These are phyloP conservation scores for Sphaerobolus stellatus DNA, from an alignment of 1,284 basidiomycete species.

Conservation along the genomic window DNA sequence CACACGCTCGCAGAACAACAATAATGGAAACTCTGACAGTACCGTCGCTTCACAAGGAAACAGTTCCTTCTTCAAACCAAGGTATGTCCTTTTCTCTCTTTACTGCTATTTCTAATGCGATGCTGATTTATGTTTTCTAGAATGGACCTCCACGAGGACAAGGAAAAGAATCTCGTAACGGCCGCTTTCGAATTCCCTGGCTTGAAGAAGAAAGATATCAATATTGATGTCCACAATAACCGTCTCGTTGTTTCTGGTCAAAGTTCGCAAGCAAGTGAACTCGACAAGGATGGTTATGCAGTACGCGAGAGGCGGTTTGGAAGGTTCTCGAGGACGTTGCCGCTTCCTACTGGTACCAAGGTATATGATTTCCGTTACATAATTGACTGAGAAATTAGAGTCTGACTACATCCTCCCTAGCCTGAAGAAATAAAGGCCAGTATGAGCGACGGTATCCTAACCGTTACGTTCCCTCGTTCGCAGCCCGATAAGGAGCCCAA, in stretches of 20 bases:
- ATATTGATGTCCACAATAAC: slow-evolving; percentile 41
- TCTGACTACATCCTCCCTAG: slow-evolving; percentile 46
- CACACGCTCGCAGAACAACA: slow-evolving; percentile 18
- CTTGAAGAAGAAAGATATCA: slow-evolving; percentile 41
- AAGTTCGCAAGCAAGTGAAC: slow-evolving; percentile 31
- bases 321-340: slow-evolving; percentile 45
- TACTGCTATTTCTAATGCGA: slow-evolving; percentile 4
- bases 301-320: slow-evolving; percentile 59
- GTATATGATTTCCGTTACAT: slow-evolving; percentile 24
- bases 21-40: background rate
- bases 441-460: slow-evolving; percentile 45
- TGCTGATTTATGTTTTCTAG: slow-evolving; percentile 29
- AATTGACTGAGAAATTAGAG: background rate
- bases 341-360: slow-evolving; percentile 38
- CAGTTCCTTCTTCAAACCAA: background rate
- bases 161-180: slow-evolving; percentile 39
- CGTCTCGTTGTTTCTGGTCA: slow-evolving; percentile 48
- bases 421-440: slow-evolving; percentile 41
- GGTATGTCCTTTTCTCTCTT: background rate
- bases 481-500: slow-evolving; percentile 33
- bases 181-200: slow-evolving; percentile 52
- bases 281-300: slow-evolving; percentile 44
- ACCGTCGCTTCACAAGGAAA: background rate
- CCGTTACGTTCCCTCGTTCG: slow-evolving; percentile 44
- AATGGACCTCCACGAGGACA: slow-evolving; percentile 48